Base-by-base conservation (phyloP, 163 green algal genomes). In the Picocystis sp. region DNA sequence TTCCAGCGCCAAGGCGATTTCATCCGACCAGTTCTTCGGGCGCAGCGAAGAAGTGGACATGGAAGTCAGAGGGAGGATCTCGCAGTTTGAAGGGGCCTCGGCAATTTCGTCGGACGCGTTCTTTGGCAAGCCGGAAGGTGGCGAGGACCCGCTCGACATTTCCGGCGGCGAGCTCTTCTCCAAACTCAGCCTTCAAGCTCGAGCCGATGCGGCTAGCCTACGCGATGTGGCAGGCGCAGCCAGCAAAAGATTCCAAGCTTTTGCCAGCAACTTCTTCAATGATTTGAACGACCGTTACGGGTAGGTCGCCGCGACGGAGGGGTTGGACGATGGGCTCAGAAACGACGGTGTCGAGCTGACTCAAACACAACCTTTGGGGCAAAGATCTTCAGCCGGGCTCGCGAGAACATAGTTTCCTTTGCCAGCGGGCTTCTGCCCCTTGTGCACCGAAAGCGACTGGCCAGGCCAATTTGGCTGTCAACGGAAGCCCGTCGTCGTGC, bases 1-100 rank as follows among this genome's bases (percentile, higher is more conserved):
- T 58, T 70, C 66, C 22, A 84, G 81, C 38, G 81, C 86, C 49
- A 94, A 94, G 72, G 78, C 79, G 44, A 94, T 96, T 53, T 93
- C 81, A 10, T 88, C 74, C 5, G 56, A 67, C 12, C 58, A 76
- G 38, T 89, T 82, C 53, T 81, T 78, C 43, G 43, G 78, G 24
- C 47, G 71, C 42, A 47, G 48, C 22, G 22, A 35, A 24, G 60
- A 57, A 43, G 61, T 49, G 11, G 58, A 67, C 50, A 66, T 8
- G 53, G 29, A 61, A 84, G n/a, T 70, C 73, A 50, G 83, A 87
- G 58, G 63, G 67, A 35, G 64, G 88, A 56, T 62, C 67, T 22
- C 67, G 71, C 68, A 80, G 52, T 94, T 93, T 64, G 52, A 67
- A 47, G 75, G 77, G 24, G 71, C 83, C 0, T 64, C 63, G 6